Base-by-base conservation (phyloP, 129 eudicot species). In the Chrysanthemum makinoi region DNA sequence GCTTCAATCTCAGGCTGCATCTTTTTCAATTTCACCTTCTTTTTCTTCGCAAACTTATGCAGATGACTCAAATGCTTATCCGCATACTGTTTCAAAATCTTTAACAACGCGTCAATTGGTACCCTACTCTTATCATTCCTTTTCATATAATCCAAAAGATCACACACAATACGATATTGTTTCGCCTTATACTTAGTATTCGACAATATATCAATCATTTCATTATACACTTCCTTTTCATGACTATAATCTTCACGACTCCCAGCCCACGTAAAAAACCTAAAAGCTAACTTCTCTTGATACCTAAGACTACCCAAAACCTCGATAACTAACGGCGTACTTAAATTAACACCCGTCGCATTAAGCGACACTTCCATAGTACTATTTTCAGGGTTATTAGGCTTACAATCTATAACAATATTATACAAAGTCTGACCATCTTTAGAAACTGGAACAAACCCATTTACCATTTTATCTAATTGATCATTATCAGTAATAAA, bases 231-330 rank as follows among this genome's bases (percentile, higher is more conserved):
- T 74, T 82, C 77, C 51, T 83, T 79, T 59, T 93, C 98, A 73
- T 89, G 98, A 16, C 56, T 75, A 63, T 89, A 89, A 70, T 74
- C 12, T 65, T 93, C 96, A 72, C 79, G 96, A 71, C 73, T 76
- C 43, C 95, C 96, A 0, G 89, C 95, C 98, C 98, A 93, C 33
- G 72, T 89, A 69, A 93, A 89, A 81, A 89, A 93, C 77, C 98
- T 57, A 74, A 93, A 89, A 13, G 95, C 98, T 19, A 85, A 26
- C 74, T 83, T 89, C 66, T 93, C 98, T 71, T 87, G 87, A 59
- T 56, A 89, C 59, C 81, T 85, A 69, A 93, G 87, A 82, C 82
- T 85, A 3, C 66, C 57, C 33, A 93, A 76, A 56, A 86, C 85
- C 84, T 85, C 88, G 3, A 83, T 69, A 15, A 87, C 93, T 72